Evolutionary conservation across 805 yeast genomes (phyloP).

Genomic region (Lachancea thermotolerans): DNA sequence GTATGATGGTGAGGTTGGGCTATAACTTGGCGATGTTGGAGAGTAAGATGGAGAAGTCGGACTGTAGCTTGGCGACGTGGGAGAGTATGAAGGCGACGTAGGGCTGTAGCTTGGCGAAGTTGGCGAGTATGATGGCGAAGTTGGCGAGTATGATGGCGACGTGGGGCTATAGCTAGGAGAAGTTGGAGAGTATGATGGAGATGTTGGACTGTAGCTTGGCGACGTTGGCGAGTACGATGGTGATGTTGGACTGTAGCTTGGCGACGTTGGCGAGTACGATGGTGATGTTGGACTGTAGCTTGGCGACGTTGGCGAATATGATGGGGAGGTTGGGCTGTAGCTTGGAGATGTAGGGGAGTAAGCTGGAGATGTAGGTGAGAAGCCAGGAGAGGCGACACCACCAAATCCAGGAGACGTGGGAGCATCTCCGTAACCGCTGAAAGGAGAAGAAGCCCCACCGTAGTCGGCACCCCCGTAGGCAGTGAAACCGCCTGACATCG

Average conservation of each 20-base stretch:
- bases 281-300: conserved; percentile 57
- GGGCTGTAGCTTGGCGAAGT: conserved; percentile 54
- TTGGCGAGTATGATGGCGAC: conserved; percentile 55
- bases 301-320: conserved; percentile 60
- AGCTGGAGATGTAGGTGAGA: conserved; percentile 69
- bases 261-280: conserved; percentile 58
- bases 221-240: conserved; percentile 49
- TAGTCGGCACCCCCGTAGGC: conserved; percentile 77
- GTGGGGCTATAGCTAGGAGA: conserved; percentile 71
- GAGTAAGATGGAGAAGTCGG: conserved; percentile 66
- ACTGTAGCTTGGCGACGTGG: conserved; percentile 71
- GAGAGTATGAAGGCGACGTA: conserved; percentile 53
- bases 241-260: conserved; percentile 49
- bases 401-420: conserved; percentile 56
- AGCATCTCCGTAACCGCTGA: conserved; percentile 40
- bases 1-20: conserved; percentile 70
- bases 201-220: conserved; percentile 52
- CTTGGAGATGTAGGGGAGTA: conserved; percentile 78
- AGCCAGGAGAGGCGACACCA: conserved; percentile 57
- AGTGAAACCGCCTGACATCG: conserved; percentile 73
- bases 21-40: conserved; percentile 76
- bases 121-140: conserved; percentile 52
- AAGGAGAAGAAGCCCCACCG: conserved; percentile 53
- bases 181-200: conserved; percentile 67
- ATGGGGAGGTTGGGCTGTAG: conserved; percentile 65